phyloP scores from a whole-genome alignment of 257 asterid species.

The Rhazya stricta region DNA sequence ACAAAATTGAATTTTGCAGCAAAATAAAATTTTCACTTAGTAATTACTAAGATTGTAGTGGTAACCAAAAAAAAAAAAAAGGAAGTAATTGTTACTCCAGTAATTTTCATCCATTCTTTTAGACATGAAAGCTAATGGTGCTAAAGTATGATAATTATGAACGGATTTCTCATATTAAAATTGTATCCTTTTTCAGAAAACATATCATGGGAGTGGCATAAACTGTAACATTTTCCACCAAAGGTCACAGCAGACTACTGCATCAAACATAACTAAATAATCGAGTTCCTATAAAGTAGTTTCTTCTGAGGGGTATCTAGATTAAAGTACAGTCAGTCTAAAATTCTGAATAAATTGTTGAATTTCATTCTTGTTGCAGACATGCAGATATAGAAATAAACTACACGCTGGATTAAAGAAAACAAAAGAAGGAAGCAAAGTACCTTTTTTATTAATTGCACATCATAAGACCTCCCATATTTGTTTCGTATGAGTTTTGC shows the following conservation, averaged over 20 bases:
- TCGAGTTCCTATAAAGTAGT: not conserved
- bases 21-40: not conserved
- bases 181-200: too few species aligned
- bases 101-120: not conserved
- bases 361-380: not conserved
- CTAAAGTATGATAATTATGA: not conserved
- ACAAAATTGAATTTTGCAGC: not conserved
- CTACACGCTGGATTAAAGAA: not conserved
- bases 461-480: slow-evolving; percentile 92
- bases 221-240: not conserved
- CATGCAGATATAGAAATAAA: not conserved
- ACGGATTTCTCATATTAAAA: not conserved
- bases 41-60: not conserved
- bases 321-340: too few species aligned
- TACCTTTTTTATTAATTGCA: slow-evolving; percentile 92
- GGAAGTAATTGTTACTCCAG: too few species aligned
- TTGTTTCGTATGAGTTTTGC: slow-evolving; percentile 90
- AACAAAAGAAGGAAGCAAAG: slow-evolving; percentile 15
- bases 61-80: too few species aligned
- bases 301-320: not conserved
- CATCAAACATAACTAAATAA: not conserved
- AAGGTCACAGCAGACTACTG: not conserved
- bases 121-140: not conserved
- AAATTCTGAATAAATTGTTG: too few species aligned
- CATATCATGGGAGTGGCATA: too few species aligned